These are phyloP conservation scores for Cystofilobasidium macerans DNA, from an alignment of 768 basidiomycete species.

Conservation along the genomic window DNA sequence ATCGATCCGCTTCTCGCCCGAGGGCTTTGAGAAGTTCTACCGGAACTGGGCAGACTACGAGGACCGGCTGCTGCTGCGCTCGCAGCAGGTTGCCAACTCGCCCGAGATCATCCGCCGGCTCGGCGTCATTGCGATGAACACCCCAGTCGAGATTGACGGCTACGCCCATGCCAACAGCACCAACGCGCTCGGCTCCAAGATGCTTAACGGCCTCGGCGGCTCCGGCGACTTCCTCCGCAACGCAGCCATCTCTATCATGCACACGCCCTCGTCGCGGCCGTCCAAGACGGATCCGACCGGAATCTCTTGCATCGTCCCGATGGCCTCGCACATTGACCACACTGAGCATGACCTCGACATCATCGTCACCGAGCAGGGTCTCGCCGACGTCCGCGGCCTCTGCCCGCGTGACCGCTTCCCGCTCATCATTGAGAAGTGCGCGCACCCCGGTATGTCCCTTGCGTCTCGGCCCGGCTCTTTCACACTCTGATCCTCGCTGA, in stretches of 20 bases:
- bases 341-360: constrained; percentile 20
- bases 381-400: constrained; percentile 33
- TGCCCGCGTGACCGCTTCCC: constrained; percentile 32
- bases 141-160: constrained; percentile 27
- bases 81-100: constrained; percentile 33
- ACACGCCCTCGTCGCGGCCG: constrained; percentile 30
- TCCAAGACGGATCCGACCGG: constrained; percentile 33
- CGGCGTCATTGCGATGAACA: constrained; percentile 32
- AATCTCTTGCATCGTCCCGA: constrained; percentile 35
- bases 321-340: constrained; percentile 33
- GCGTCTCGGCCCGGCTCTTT: neutral
- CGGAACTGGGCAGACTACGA: constrained; percentile 29
- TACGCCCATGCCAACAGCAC: constrained; percentile 35
- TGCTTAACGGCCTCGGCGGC: constrained; percentile 30
- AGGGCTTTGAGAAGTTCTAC: constrained; percentile 27
- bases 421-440: constrained; percentile 34
- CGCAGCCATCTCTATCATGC: constrained; percentile 31
- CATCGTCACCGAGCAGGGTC: constrained; percentile 35
- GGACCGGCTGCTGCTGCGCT: constrained; percentile 30
- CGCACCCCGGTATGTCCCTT: constrained; percentile 29
- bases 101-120: constrained; percentile 35
- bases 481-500: neutral
- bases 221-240: constrained; percentile 26
- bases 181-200: constrained; percentile 30
- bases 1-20: constrained; percentile 34